Evolutionary conservation across 2,329 filamentous ascomycete genomes (phyloP), one percentile per base, ranked within the genome.

Genomic region (Aspergillus pseudoviridinutans): DNA sequence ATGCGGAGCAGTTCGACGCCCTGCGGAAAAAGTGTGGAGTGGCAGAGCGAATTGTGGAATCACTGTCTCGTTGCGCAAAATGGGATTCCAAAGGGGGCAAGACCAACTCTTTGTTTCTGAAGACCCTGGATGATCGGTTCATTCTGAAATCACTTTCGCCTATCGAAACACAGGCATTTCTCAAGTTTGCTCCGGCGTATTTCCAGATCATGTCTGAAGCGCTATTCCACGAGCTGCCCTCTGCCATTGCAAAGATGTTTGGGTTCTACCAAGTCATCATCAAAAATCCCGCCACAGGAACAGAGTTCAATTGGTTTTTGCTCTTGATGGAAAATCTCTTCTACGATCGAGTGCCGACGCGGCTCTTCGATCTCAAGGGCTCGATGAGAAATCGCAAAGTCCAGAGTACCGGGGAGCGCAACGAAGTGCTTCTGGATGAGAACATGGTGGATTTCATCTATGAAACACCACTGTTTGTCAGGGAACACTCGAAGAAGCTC

Each of bases 391-490:
- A 99, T 76, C 91, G 94, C 68, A 97, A 96, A 72, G 96, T 97
- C 49, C 88, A 97, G 70, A 91, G 89, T 28, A 99, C 94, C 0
- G 95, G 94, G 53, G 91, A 97, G 75, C 90, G 93, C 63, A 94
- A 97, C 65, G 94, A 99, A 75, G 94, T 99, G 3, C 84, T 99
- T 3, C 82, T 99, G 1, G 94, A 99, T 69, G 95, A 99, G 71
- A 99, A 99, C 75, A 94, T 99, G 83, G 94, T 99, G 9, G 95
- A 99, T 73, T 97, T 96, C 72, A 97, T 99, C 62, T 99, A 96
- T 68, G 94, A 99, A 72, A 95, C 91, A 1, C 95, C 94, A 0
- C 82, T 99, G 17, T 99, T 99, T 73, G 89, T 93, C 9, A 87
- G 95, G 50, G 94, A 99, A 73, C 93, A 99, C 75, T 93, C 91